Evolutionary conservation across 2,329 filamentous ascomycete genomes (phyloP), one percentile per base, ranked within the genome.

Genomic region (Trichoderma citrinoviride): DNA sequence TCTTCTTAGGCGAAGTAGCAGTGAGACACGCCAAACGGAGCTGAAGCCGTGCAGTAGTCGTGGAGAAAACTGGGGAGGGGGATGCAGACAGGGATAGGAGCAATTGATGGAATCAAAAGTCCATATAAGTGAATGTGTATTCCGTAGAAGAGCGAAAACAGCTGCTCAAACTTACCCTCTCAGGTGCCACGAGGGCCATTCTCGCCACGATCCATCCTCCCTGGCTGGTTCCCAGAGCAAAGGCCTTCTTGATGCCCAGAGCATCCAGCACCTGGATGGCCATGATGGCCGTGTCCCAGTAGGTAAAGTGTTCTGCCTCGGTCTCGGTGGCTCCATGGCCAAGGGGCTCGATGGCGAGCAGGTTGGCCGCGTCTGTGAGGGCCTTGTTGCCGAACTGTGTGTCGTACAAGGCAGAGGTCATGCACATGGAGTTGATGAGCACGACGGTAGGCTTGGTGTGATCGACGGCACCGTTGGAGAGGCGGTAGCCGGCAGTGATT

Each of bases 251-350:
- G 27, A 85, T 76, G 2, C 77, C 76, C 3, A 85, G 76, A 5
- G 77, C 77, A 44, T 85, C 80, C 77, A 87, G 77, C 1, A 84
- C 82, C 73, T 87, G 83, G 8, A 85, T 73, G 12, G 80, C 80
- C 81, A 87, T 81, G 65, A 78, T 73, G 50, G 83, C 82, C 3
- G 82, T 75, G 71, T 85, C 83, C 83, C 83, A 85, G 74, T 83
- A 84, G 2, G 81, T 85, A 69, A 82, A 85, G 65, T 82, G 79
- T 69, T 83, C 81, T 0, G 71, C 69, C n/a, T 71, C 61, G 63
- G 71, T 76, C 63, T 71, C 74, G 1, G 82, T 84, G 17, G 78
- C 73, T 67, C 82, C 82, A 68, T 85, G 82, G 64, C 82, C 83
- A 0, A 85, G 77, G 1, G 81, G 82, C 73, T 85, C 83, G 64